A percentile compares a stretch with the other conserved stretches of the same genome.
These are phyloP conservation scores for Carex cristatella DNA, from an alignment of 176 grass and related monocot genomes.

Conservation along the genomic window DNA sequence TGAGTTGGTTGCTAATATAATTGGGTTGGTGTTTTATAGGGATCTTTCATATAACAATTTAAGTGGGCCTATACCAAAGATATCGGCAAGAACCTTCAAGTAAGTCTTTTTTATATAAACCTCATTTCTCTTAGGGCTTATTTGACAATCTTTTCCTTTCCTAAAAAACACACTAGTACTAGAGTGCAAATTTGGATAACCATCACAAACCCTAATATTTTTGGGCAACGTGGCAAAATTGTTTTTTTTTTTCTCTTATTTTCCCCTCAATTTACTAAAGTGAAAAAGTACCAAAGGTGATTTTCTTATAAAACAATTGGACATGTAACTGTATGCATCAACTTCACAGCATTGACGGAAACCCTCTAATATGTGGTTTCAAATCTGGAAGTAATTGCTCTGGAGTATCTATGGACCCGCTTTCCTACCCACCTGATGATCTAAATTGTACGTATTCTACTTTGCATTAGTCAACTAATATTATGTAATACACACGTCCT, in stretches of 20 bases:
- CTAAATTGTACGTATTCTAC: constrained; percentile 54
- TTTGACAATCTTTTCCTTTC: neutral
- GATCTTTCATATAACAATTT: constrained; percentile 88
- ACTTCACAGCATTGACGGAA: constrained; percentile 64
- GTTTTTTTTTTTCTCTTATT: neutral
- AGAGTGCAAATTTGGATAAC: no score
- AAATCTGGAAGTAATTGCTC: constrained; percentile 68
- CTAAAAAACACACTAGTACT: neutral
- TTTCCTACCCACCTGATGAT: constrained; percentile 86
- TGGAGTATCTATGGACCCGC: constrained; percentile 61
- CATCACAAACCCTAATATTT: neutral
- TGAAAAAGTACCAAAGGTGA: neutral
- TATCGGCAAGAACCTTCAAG: constrained; percentile 83
- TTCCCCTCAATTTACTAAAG: neutral
- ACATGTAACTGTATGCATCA: constrained; percentile 10
- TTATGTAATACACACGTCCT: neutral
- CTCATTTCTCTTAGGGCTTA: constrained; percentile 20
- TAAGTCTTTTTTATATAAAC: constrained; percentile 30
- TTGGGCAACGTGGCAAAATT: neutral
- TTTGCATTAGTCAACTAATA: neutral
- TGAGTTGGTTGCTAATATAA: constrained; percentile 6
- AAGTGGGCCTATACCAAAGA: constrained; percentile 43
- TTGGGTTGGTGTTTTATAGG: constrained; percentile 23
- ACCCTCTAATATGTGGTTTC: constrained; percentile 59
- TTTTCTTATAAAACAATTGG: neutral